phyloP scores from a whole-genome alignment of 2,329 filamentous ascomycete species.

The Trichoderma hamatum region DNA sequence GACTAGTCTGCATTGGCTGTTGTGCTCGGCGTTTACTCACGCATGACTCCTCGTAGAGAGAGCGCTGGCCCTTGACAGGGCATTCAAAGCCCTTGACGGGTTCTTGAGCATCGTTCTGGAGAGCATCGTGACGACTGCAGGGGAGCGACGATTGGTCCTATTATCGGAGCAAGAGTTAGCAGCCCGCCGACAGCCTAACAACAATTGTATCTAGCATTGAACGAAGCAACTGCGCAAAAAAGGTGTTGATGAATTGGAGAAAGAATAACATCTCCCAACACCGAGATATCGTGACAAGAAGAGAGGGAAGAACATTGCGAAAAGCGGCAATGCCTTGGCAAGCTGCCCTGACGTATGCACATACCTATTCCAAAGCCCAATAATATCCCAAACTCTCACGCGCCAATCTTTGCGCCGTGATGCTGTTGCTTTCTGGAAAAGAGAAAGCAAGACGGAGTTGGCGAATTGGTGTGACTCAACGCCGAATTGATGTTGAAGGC shows the following conservation, averaged over 20 bases:
- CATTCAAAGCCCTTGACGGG: constrained; percentile 24
- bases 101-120: constrained; percentile 29
- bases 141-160: constrained; percentile 2
- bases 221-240: neutral
- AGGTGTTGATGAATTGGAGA: neutral
- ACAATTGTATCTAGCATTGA: neutral
- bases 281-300: neutral
- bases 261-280: neutral
- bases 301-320: neutral
- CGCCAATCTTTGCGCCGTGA: neutral
- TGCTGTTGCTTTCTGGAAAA: neutral
- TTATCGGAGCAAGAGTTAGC: constrained; percentile 19
- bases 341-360: constrained; percentile 8
- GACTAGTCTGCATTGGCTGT: neutral
- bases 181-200: neutral
- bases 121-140: constrained; percentile 29
- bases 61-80: constrained; percentile 28
- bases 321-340: neutral
- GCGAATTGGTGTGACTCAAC: constrained; percentile 3
- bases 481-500: neutral
- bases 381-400: neutral
- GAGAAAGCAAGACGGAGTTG: neutral
- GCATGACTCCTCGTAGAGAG: constrained; percentile 27
- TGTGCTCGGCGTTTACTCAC: constrained; percentile 22
- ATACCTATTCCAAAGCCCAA: constrained; percentile 6